Base-by-base conservation (phyloP, 2,329 filamentous ascomycete species). In the Arthrobotrys conoides region DNA sequence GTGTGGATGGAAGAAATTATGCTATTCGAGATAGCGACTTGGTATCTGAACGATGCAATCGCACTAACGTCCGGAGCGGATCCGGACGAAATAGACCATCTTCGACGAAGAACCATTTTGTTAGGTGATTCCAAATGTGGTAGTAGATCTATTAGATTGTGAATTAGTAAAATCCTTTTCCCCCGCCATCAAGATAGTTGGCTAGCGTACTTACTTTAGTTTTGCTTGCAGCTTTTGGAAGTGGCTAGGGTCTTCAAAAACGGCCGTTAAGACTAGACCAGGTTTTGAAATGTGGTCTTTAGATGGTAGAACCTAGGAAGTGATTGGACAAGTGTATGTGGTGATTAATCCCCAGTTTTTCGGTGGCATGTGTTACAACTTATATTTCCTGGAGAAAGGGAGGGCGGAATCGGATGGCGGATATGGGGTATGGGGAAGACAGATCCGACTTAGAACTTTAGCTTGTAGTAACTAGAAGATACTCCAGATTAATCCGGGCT, bases 361-460 rank as follows among this genome's bases (percentile, higher is more conserved):
- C 12, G 66, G 75, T 63, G 75, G 27, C 63, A 71, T 78, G 63
- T 78, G 68, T 78, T 48, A 72, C 44, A 78, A 71, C 75, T 78
- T 78, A 78, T 78, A 78, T 61, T 30, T 27, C 55, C 36, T 71
- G 48, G 51, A 66, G 59, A 51, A 24, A 57, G 20, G 48, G 46
- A 57, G 20, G 48, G 36, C 63, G 66, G 67, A n/a, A 64, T 78
- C 75, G 75, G 75, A 72, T 48, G 41, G 73, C 68, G 75, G 75
- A 72, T 78, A 78, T 78, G 75, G 75, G 75, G 75, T 78, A 78
- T 78, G 75, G 75, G 75, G 68, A 77, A 70, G 69, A 78, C 63
- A 51, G 53, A 68, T 68, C 51, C 68, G 63, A 59, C 68, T 64
- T 71, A 67, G 73, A 65, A 66, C 68, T 53, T 55, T 78, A 68